A percentile compares a stretch with the other conserved stretches of the same genome.
Conservation (phyloP, 768 basidiomycete genomes). For the Dioszegia hungarica region DNA sequence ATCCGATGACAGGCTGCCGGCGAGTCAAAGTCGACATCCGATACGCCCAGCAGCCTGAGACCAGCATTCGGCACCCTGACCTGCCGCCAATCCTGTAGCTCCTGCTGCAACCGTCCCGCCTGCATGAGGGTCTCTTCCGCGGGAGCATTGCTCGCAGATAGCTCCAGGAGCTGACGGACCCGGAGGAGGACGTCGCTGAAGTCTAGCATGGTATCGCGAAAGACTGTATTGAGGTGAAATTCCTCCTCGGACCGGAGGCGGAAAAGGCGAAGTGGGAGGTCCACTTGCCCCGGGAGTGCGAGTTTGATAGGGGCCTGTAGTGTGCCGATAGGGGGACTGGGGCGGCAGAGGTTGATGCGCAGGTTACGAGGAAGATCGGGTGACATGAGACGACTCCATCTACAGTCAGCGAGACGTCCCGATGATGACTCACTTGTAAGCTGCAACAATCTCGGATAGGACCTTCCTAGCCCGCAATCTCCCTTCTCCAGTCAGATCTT, state of each 20-base stretch:
- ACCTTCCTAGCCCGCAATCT: not conserved
- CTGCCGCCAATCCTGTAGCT: slow-evolving; percentile 8
- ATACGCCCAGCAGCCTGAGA: not conserved
- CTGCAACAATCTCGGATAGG: not conserved
- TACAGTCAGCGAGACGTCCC: not conserved
- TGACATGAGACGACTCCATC: not conserved
- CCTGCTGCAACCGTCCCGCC: slow-evolving; percentile 3
- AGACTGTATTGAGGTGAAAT: not conserved
- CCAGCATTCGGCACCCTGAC: not conserved
- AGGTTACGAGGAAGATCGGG: not conserved
- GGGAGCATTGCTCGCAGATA: not conserved
- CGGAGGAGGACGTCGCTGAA: slow-evolving; percentile 3
- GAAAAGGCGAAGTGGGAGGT: slow-evolving; percentile 8
- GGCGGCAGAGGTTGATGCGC: slow-evolving; percentile 13
- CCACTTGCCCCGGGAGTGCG: not conserved
- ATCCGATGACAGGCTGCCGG: not conserved
- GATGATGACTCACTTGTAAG: slow-evolving; percentile 3
- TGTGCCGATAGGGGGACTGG: not conserved
- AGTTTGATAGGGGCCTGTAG: slow-evolving; percentile 4
- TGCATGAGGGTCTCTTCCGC: not conserved
- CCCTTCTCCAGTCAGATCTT: not conserved
- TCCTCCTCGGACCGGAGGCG: slow-evolving; percentile 5
- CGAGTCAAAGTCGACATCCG: slow-evolving; percentile 1
- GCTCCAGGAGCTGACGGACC: not conserved
- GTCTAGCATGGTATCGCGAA: not conserved